phyloP scores from a whole-genome alignment of 768 basidiomycete genomes.

The Agaricus blazei region DNA sequence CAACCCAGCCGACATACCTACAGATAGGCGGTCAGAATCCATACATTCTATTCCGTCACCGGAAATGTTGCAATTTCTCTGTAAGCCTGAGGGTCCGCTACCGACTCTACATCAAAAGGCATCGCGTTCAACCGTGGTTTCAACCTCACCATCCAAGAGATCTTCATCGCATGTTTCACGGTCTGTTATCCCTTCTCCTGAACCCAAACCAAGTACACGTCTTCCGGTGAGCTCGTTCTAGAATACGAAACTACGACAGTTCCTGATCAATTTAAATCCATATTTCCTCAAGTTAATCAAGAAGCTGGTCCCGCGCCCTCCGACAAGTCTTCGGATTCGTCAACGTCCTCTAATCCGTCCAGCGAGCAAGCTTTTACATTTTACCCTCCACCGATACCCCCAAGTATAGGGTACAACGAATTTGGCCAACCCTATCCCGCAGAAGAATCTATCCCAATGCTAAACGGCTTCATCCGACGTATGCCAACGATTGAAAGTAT shows the following conservation, averaged over 20 bases:
- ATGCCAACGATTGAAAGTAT: slow-evolving; percentile 82
- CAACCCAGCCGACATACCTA: slow-evolving; percentile 11
- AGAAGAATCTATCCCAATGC: slow-evolving; percentile 50
- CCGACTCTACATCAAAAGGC: not conserved
- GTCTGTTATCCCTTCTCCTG: not conserved
- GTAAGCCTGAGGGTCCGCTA: not conserved
- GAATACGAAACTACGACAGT: slow-evolving; percentile 38
- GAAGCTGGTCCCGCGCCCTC: slow-evolving; percentile 44
- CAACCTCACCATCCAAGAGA: slow-evolving; percentile 4
- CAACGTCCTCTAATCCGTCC: not conserved
- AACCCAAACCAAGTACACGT: not conserved
- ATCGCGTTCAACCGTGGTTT: slow-evolving; percentile 12
- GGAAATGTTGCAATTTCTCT: not conserved
- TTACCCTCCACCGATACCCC: slow-evolving; percentile 23
- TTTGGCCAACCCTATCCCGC: slow-evolving; percentile 41
- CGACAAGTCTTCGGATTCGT: slow-evolving; percentile 17
- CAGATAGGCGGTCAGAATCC: slow-evolving; percentile 7
- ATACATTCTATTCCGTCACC: not conserved
- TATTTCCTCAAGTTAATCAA: slow-evolving; percentile 44
- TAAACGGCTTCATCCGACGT: slow-evolving; percentile 61
- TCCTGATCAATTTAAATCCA: slow-evolving; percentile 44
- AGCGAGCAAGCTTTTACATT: slow-evolving; percentile 21
- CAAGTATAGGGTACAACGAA: slow-evolving; percentile 39
- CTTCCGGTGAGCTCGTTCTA: slow-evolving; percentile 10
- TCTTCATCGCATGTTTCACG: slow-evolving; percentile 4